These are phyloP conservation scores for Trichothecium sympodiale DNA, from an alignment of 2,329 filamentous ascomycete species.

Conservation along the genomic window DNA sequence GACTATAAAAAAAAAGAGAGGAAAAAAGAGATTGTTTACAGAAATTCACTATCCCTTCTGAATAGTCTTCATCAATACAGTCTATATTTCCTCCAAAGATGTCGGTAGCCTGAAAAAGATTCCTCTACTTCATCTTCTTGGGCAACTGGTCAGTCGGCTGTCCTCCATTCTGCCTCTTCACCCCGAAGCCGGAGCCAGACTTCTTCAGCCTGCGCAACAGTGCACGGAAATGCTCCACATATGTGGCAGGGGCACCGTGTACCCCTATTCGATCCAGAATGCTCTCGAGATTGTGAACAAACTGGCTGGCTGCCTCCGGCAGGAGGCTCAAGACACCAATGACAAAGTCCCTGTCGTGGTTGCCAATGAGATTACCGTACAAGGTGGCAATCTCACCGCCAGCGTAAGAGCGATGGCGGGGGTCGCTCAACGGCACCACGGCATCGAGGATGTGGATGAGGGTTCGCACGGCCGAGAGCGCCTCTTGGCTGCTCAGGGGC, in stretches of 20 bases:
- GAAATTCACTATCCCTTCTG: too few species aligned
- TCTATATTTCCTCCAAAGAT: too few species aligned
- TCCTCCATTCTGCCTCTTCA: conserved; percentile 19
- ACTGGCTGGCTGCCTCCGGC: conserved; percentile 31
- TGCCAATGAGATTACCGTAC: conserved; percentile 36
- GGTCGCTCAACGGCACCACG: conserved; percentile 23
- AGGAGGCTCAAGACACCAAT: conserved; percentile 31
- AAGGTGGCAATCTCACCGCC: conserved; percentile 28
- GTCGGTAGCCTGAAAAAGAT: not conserved
- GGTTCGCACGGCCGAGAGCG: conserved; percentile 32
- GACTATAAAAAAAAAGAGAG: too few species aligned
- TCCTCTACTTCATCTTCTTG: conserved; percentile 21
- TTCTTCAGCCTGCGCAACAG: conserved; percentile 19
- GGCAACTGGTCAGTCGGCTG: conserved; percentile 14
- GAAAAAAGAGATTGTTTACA: too few species aligned
- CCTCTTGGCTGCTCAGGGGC: conserved; percentile 25
- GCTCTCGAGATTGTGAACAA: conserved; percentile 25
- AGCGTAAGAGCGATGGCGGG: not conserved
- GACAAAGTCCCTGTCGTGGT: conserved; percentile 30
- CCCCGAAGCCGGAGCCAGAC: conserved; percentile 14
- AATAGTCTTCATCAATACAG: too few species aligned
- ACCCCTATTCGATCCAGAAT: conserved; percentile 20
- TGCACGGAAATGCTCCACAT: conserved; percentile 22
- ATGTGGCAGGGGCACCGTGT: conserved; percentile 21
- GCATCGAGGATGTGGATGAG: conserved; percentile 36